A percentile compares a stretch with the other conserved stretches of the same genome.
phyloP scores from a whole-genome alignment of 2,329 filamentous ascomycete genomes.

The Cladorrhinum sp. region DNA sequence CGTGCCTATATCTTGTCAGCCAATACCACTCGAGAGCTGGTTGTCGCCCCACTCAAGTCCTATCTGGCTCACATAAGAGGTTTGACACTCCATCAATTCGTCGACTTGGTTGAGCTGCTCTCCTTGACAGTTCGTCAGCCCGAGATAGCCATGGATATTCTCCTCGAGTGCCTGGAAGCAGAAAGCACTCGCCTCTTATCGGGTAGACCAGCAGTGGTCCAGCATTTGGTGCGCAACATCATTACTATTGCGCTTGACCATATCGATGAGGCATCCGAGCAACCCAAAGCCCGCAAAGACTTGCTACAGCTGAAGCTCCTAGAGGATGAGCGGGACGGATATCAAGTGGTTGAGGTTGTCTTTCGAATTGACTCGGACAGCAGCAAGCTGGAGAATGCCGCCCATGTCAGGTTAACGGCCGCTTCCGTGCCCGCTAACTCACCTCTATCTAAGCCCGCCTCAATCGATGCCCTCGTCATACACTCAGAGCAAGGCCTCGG shows the following conservation, averaged over 20 bases:
- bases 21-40: constrained; percentile 29
- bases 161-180: constrained; percentile 35
- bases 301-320: constrained; percentile 16
- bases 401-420: constrained; percentile 37
- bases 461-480: constrained; percentile 39
- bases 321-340: constrained; percentile 17
- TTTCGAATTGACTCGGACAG: constrained; percentile 29
- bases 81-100: constrained; percentile 29
- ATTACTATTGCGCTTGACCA: constrained; percentile 40
- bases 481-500: constrained; percentile 31
- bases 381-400: constrained; percentile 24
- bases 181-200: constrained; percentile 30
- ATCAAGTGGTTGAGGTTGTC: constrained; percentile 30
- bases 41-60: constrained; percentile 29
- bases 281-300: constrained; percentile 15
- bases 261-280: constrained; percentile 32
- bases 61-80: constrained; percentile 28
- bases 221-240: constrained; percentile 33
- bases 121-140: constrained; percentile 32
- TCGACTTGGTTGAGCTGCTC: constrained; percentile 33
- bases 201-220: constrained; percentile 27
- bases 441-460: constrained; percentile 28
- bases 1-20: constrained; percentile 25
- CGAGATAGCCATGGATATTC: constrained; percentile 30
- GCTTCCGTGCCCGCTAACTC: constrained; percentile 34